Evolutionary conservation across 2,329 filamentous ascomycete species (phyloP).

Genomic region (Harringtonia lauricola): DNA sequence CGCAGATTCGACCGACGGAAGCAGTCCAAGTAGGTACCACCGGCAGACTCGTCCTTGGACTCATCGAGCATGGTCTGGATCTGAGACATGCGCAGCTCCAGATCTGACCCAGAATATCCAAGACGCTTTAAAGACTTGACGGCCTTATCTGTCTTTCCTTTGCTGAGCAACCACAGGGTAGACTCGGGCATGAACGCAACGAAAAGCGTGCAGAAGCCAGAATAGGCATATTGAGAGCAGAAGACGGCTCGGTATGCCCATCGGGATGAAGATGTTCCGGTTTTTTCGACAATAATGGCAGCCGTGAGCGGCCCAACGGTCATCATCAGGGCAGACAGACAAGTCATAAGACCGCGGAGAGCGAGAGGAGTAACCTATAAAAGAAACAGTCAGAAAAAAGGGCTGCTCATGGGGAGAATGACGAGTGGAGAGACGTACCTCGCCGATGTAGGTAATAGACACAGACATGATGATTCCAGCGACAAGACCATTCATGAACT

Average conservation of each 20-base stretch:
- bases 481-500: conserved; percentile 25
- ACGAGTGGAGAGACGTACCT: conserved; percentile 1
- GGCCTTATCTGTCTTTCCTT: conserved; percentile 27
- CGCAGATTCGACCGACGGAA: conserved; percentile 36
- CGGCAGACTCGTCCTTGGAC: conserved; percentile 38
- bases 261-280: conserved; percentile 8
- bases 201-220: conserved; percentile 9
- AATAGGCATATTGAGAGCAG: conserved; percentile 15
- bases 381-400: not conserved
- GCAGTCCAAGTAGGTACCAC: conserved; percentile 38
- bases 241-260: conserved; percentile 22
- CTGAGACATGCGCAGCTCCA: conserved; percentile 18
- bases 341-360: conserved; percentile 14
- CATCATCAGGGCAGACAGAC: conserved; percentile 11
- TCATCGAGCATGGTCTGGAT: conserved; percentile 25
- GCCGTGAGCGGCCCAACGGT: conserved; percentile 12
- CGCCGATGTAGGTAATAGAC: conserved; percentile 12
- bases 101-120: conserved; percentile 14
- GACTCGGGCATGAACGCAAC: conserved; percentile 12
- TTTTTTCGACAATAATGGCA: conserved; percentile 13
- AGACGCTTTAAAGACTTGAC: conserved; percentile 27
- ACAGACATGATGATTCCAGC: conserved; percentile 9
- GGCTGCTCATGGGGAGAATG: not conserved
- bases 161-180: conserved; percentile 20
- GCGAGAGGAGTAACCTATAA: conserved; percentile 12